These are phyloP conservation scores for Artomyces pyxidatus DNA, from an alignment of 768 basidiomycete genomes.

Conservation along the genomic window DNA sequence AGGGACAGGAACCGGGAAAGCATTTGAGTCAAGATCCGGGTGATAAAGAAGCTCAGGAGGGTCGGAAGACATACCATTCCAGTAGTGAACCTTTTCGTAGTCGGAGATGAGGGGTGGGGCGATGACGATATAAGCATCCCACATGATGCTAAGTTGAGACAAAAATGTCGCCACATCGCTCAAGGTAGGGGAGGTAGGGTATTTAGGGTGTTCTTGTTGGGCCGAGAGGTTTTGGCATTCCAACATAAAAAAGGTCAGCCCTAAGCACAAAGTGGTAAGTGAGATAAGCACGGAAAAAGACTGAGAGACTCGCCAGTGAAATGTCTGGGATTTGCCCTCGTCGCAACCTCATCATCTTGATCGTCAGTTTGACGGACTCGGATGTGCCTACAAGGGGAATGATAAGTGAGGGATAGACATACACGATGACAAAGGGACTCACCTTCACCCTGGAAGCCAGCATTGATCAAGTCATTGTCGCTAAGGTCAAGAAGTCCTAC, in stretches of 20 bases:
- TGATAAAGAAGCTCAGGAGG: conserved; percentile 19
- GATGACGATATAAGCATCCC: conserved; percentile 1
- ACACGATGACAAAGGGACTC: not conserved
- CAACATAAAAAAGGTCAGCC: not conserved
- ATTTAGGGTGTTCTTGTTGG: not conserved
- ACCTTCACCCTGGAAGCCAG: not conserved
- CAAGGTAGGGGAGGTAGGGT: not conserved
- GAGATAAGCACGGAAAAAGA: not conserved
- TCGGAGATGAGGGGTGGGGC: conserved; percentile 11
- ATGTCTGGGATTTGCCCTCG: not conserved
- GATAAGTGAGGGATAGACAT: not conserved
- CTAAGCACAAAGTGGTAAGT: not conserved
- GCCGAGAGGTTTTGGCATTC: not conserved
- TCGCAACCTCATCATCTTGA: not conserved
- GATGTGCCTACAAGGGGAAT: not conserved
- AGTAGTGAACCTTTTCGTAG: conserved; percentile 15
- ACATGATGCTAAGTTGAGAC: no score
- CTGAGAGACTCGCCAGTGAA: not conserved
- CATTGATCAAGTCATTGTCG: not conserved
- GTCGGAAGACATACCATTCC: conserved; percentile 17
- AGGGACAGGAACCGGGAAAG: conserved; percentile 3
- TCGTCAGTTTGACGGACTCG: not conserved
- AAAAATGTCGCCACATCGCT: not conserved
- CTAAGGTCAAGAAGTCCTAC: not conserved
- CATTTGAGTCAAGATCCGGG: conserved; percentile 11